Evolutionary conservation across 177 flowering plant genomes (phyloP), one percentile per base, ranked within the genome.

Genomic region (Vitis hybrid): DNA sequence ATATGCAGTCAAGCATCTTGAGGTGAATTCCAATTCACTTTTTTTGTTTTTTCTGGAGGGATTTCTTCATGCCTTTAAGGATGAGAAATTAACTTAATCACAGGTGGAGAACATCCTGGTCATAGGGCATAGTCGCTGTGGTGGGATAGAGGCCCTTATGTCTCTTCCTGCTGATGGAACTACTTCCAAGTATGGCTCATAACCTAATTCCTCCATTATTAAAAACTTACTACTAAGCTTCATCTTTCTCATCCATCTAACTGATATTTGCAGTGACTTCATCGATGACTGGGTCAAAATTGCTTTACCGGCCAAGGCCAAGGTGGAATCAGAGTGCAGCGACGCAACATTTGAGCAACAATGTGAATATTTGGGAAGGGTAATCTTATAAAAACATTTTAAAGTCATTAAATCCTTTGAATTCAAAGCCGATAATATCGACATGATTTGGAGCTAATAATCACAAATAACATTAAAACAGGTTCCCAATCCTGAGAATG

Each of bases 241-340:
- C 22, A 20, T 20, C 22, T 20, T 20, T 20, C 22, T 20, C 22
- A 20, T 1, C 22, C 22, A 20, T 20, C 22, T 20, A 20, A 20
- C 22, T 20, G 22, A 34, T 34, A 34, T 34, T 15, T 48, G 54
- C 59, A 69, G 72, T 53, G 72, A 61, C 29, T 61, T 69, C 59
- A 61, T 61, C 20, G 72, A 69, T 15, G 72, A 69, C 26, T 69
- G 72, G 72, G 59, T 69, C 12, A 69, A 51, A 15, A 69, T 69
- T 0, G 72, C 56, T n/a, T 18, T 59, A 51, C 65, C 57, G 1
- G 72, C 72, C 50, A 69, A 15, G 59, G 72, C 50, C 10, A 45
- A 39, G 12, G 63, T 60, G 20, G 8, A 50, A 13, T 22, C 31
- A 15, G 14, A 69, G 3, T 60, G 4, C 1, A 7, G 31, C 26